Evolutionary conservation across 148 eudicot genomes (phyloP).

Genomic region (Fagopyrum esculentum): DNA sequence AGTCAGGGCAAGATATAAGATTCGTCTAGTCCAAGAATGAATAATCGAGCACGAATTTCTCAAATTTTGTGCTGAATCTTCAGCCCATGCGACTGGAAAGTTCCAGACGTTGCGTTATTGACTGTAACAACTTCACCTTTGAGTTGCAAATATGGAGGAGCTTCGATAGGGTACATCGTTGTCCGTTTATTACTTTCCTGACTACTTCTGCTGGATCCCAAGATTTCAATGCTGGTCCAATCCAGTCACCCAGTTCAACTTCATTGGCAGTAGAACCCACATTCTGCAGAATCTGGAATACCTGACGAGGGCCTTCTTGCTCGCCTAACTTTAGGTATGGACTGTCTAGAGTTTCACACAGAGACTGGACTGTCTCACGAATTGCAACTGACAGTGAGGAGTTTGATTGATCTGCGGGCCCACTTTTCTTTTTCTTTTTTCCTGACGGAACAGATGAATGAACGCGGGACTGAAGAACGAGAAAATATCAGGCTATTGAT

Average conservation of each 20-base stretch:
- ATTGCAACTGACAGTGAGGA: slow-evolving; percentile 38
- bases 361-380: slow-evolving; percentile 44
- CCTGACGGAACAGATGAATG: slow-evolving; percentile 68
- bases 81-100: not conserved
- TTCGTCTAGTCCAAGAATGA: not conserved
- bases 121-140: slow-evolving; percentile 46
- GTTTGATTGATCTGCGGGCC: slow-evolving; percentile 42
- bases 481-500: slow-evolving; percentile 77
- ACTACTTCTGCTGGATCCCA: slow-evolving; percentile 66
- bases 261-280: slow-evolving; percentile 27
- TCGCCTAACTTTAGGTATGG: slow-evolving; percentile 23
- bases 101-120: slow-evolving; percentile 32
- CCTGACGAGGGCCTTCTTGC: slow-evolving; percentile 61
- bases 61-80: not conserved
- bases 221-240: slow-evolving; percentile 46
- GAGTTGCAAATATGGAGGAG: slow-evolving; percentile 65
- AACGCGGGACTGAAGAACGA: slow-evolving; percentile 57
- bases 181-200: slow-evolving; percentile 49
- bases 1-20: not conserved
- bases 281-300: slow-evolving; percentile 35
- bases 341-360: slow-evolving; percentile 39
- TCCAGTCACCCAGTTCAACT: slow-evolving; percentile 56
- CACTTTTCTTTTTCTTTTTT: slow-evolving; percentile 91
- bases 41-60: not conserved
- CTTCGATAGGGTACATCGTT: slow-evolving; percentile 35